phyloP scores from a whole-genome alignment of 768 basidiomycete genomes.

The Podaxis sp. region DNA sequence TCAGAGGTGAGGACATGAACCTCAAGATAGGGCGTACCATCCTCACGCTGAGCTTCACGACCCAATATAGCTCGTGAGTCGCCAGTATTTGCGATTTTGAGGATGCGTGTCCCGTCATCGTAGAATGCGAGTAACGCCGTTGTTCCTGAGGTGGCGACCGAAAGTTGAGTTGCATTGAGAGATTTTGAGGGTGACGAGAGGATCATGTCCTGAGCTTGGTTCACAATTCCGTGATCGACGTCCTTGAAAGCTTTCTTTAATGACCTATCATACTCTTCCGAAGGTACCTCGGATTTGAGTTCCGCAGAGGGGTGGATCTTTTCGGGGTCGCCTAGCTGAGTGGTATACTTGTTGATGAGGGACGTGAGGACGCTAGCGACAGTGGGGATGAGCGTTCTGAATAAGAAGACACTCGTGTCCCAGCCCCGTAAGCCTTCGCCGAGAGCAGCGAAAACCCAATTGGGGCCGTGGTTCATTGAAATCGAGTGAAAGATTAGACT shows the following conservation, averaged over 20 bases:
- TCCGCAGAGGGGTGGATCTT: neutral
- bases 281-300: neutral
- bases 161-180: conserved; percentile 21
- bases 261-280: neutral
- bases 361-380: neutral
- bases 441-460: neutral
- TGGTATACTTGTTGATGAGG: neutral
- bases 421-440: conserved; percentile 3
- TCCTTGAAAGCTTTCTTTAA: conserved; percentile 4
- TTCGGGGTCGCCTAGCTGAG: neutral
- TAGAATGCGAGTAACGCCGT: conserved; percentile 30
- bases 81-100: conserved; percentile 35
- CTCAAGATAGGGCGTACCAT: conserved; percentile 20
- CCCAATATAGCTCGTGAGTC: conserved; percentile 41
- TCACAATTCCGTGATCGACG: conserved; percentile 30
- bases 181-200: conserved; percentile 18
- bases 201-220: conserved; percentile 20
- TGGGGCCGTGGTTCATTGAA: neutral
- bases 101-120: conserved; percentile 27
- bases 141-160: conserved; percentile 25
- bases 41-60: conserved; percentile 17
- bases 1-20: conserved; percentile 36
- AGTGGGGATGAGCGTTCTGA: neutral
- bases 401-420: conserved; percentile 4
- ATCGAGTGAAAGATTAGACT: neutral